Evolutionary conservation across 495 filamentous ascomycete species (phyloP).

Genomic region (Peziza echinospora): DNA sequence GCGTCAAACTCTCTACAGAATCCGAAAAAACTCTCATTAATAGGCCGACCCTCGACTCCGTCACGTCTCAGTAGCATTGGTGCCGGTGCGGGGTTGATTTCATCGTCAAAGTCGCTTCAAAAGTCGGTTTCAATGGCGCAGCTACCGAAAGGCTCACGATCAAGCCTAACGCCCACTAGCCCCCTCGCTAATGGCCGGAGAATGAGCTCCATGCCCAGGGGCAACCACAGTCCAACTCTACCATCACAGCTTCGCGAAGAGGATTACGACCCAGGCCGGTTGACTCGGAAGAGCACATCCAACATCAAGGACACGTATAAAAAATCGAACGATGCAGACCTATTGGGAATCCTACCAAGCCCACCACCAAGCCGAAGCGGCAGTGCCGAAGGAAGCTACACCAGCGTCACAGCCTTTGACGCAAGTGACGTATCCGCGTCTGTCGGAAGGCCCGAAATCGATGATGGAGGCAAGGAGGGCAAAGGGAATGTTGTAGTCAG

Average conservation of each 20-base stretch:
- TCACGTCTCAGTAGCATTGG: neutral
- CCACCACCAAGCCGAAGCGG: constrained; percentile 18
- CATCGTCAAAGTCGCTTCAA: neutral
- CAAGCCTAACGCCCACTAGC: neutral
- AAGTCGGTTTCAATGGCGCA: neutral
- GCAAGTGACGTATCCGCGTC: constrained; percentile 5
- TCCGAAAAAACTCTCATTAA: neutral
- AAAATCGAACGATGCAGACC: neutral
- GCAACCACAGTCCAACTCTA: neutral
- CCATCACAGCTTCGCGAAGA: no score
- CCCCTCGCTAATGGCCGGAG: neutral
- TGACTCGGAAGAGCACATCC: neutral
- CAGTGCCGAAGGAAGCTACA: constrained; percentile 18
- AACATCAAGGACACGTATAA: neutral
- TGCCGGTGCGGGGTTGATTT: neutral
- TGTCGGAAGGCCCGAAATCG: constrained; percentile 17
- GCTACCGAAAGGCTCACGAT: neutral
- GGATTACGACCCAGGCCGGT: neutral
- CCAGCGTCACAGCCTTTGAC: constrained; percentile 17
- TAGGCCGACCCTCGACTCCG: neutral
- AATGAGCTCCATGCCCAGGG: neutral
- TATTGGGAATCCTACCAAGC: constrained; percentile 3
- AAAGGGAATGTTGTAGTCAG: constrained; percentile 96
- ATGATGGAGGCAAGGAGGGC: constrained; percentile 32
- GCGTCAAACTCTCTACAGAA: neutral